Conservation (phyloP, 176 grass and related monocot species). For the Urochloa ruziziensis region DNA sequence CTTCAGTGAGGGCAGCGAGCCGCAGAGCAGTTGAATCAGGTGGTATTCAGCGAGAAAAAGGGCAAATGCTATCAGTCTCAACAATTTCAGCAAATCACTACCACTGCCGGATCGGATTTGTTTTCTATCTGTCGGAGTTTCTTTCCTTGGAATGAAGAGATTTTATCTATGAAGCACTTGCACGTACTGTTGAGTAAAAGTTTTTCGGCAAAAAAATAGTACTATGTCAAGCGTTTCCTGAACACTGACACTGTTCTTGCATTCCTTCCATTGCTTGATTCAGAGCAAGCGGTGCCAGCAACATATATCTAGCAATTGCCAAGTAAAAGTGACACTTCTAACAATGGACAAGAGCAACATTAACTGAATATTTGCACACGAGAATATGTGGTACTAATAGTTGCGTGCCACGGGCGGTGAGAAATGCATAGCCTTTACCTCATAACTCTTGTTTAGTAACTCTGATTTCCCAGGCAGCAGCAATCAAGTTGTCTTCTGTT, state of each 20-base stretch:
- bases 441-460: background rate
- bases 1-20: background rate
- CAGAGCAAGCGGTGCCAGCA: too few species aligned
- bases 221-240: background rate
- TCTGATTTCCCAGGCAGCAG: background rate
- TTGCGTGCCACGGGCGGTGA: background rate
- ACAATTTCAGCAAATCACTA: background rate
- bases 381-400: background rate
- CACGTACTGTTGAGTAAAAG: too few species aligned
- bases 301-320: background rate
- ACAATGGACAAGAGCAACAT: too few species aligned
- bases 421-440: background rate
- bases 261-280: too few species aligned
- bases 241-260: background rate
- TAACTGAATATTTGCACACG: too few species aligned
- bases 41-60: background rate
- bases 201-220: too few species aligned
- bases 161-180: background rate
- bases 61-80: too few species aligned
- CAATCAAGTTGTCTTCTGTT: background rate
- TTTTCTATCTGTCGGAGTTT: background rate
- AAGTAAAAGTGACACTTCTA: background rate
- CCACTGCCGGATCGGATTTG: background rate
- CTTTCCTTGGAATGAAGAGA: background rate
- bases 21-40: slow-evolving; percentile 16